Evolutionary conservation across 495 filamentous ascomycete species (phyloP).

Genomic region (Aspergillus mulundensis): DNA sequence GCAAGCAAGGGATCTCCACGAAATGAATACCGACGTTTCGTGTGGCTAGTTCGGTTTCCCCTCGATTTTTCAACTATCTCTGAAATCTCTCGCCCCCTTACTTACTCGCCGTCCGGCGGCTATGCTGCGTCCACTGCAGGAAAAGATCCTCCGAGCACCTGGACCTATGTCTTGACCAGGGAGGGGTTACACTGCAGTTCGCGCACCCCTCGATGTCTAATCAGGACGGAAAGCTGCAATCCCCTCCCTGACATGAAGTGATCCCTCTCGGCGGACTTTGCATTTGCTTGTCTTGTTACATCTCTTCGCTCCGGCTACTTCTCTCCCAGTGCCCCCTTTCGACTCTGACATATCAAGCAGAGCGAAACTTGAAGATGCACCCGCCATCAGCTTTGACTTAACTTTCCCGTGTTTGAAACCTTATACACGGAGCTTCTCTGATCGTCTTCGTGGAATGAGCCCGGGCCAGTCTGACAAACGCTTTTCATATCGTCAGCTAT

Average conservation of each 20-base stretch:
- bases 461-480: background rate
- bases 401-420: background rate
- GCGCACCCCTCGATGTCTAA: background rate
- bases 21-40: background rate
- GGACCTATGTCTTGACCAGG: background rate
- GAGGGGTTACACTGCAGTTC: constrained; percentile 13
- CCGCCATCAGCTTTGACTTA: background rate
- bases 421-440: background rate
- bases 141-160: background rate
- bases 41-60: background rate
- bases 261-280: background rate
- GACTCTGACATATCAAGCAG: background rate
- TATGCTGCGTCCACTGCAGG: background rate
- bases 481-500: background rate
- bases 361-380: background rate
- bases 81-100: background rate
- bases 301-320: background rate
- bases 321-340: background rate
- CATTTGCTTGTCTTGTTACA: background rate
- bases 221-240: background rate
- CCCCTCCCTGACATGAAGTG: background rate
- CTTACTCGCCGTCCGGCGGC: background rate
- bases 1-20: constrained; percentile 10
- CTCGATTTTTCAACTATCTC: background rate
- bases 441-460: background rate